A percentile compares a stretch with the other conserved stretches of the same genome.
These are phyloP conservation scores for Arctium lappa DNA, from an alignment of 129 eudicot genomes.

Conservation along the genomic window DNA sequence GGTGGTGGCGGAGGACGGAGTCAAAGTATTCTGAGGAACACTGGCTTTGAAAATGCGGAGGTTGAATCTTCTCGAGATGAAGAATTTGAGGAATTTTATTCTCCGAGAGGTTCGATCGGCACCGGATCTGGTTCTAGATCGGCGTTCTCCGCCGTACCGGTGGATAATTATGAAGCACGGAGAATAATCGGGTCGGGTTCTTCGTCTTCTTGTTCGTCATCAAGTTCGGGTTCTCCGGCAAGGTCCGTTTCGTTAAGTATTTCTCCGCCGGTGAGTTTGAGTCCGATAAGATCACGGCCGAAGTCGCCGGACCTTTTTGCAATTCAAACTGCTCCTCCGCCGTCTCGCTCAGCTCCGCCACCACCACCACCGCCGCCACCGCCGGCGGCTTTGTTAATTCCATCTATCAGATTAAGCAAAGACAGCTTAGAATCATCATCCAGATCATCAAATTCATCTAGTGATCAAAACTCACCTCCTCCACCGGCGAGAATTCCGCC, in stretches of 20 bases:
- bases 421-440: constrained; percentile 46
- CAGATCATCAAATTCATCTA: constrained; percentile 32
- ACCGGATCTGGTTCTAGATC: constrained; percentile 57
- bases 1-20: constrained; percentile 24
- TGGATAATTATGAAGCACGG: constrained; percentile 29
- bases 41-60: constrained; percentile 26
- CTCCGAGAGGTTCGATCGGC: constrained; percentile 67
- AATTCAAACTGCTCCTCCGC: constrained; percentile 36
- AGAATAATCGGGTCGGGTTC: constrained; percentile 40
- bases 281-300: constrained; percentile 55
- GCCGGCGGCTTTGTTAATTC: neutral
- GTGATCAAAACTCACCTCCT: constrained; percentile 25
- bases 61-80: constrained; percentile 43
- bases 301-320: constrained; percentile 68
- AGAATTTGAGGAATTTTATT: constrained; percentile 63
- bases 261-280: constrained; percentile 61
- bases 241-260: constrained; percentile 63
- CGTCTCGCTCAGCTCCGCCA: constrained; percentile 28
- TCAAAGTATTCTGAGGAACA: constrained; percentile 10
- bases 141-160: constrained; percentile 37
- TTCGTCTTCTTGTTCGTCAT: constrained; percentile 39
- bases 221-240: constrained; percentile 53
- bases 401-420: constrained; percentile 20
- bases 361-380: constrained; percentile 12
- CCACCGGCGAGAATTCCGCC: constrained; percentile 24